These are phyloP conservation scores for Eucalyptus tenuipes DNA, from an alignment of 345 rosid species.

Conservation along the genomic window DNA sequence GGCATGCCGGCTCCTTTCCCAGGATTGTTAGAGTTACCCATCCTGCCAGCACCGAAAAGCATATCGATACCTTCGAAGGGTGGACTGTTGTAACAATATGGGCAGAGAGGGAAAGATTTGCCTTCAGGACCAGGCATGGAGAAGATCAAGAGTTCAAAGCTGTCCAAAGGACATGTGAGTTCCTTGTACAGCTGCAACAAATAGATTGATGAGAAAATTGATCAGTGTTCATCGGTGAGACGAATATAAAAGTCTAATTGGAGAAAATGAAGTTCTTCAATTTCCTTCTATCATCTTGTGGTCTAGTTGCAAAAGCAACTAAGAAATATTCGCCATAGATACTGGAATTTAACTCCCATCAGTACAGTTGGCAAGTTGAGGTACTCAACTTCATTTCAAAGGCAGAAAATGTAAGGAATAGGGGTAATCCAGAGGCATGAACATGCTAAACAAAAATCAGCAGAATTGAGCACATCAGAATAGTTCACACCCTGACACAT, in stretches of 20 bases:
- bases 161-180: conserved; percentile 84
- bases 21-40: conserved; percentile 17
- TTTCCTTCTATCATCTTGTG: neutral
- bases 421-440: neutral
- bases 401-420: neutral
- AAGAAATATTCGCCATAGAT: neutral
- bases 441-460: neutral
- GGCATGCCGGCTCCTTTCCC: conserved; percentile 93
- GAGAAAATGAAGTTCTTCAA: neutral
- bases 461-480: neutral
- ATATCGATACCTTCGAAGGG: conserved; percentile 82
- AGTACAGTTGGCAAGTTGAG: neutral
- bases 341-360: neutral
- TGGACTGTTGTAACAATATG: conserved; percentile 85
- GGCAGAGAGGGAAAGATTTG: conserved; percentile 89
- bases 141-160: conserved; percentile 83
- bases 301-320: neutral
- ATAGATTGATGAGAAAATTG: neutral
- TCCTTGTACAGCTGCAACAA: conserved; percentile 81
- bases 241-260: neutral
- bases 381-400: neutral
- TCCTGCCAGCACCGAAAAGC: conserved; percentile 38
- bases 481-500: neutral
- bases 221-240: neutral
- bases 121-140: conserved; percentile 92